Base-by-base conservation (phyloP, 768 basidiomycete genomes). In the Gymnopilus junonius region DNA sequence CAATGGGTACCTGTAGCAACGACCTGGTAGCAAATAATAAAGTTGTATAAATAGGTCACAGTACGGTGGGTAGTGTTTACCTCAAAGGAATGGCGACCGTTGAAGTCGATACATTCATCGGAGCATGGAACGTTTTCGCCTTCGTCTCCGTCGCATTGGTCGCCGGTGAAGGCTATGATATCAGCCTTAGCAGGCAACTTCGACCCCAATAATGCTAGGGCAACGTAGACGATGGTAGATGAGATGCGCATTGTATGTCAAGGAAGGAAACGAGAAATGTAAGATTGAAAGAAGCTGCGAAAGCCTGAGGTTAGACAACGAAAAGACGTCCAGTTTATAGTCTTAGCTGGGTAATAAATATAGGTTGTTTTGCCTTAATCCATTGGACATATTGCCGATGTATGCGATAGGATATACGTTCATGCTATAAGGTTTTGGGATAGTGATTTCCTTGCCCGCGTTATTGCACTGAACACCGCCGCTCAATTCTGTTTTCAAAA, bases 101-200 rank as follows among this genome's bases (percentile, higher is more conserved):
- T 8, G 23, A 59, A 59, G 15, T 17, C 27, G 17, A 59, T 32
- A 23, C 58, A 59, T 3, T 10, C 29, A 15, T 37, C 45, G 23
- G 55, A 39, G 31, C 60, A 61, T 4, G 37, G 15, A 35, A 55
- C 60, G n/a, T 61, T 55, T 4, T 10, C 37, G 3, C 60, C 60
- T 25, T 29, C n/a, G 17, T 23, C n/a, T 8, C 51, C 53, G 27
- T 61, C 17, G 27, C 60, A 61, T 11, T 27, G 43, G 31, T 55
- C 23, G 8, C 60, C 60, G 29, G 17, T 43, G 20, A 55, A 55
- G 10, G 60, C 53, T 1, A 61, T 45, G 25, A 61, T 42, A 17
- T 55, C 60, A n/a, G 39, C 60, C 11, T 55, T 23, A 7, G 31
- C 15, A 21, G 4, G 42, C 40, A 11, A 10, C 6, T 25, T 48